Evolutionary conservation across 169 alveolate species (phyloP), one percentile per base, ranked within the genome.

Genomic region (Theileria parva): DNA sequence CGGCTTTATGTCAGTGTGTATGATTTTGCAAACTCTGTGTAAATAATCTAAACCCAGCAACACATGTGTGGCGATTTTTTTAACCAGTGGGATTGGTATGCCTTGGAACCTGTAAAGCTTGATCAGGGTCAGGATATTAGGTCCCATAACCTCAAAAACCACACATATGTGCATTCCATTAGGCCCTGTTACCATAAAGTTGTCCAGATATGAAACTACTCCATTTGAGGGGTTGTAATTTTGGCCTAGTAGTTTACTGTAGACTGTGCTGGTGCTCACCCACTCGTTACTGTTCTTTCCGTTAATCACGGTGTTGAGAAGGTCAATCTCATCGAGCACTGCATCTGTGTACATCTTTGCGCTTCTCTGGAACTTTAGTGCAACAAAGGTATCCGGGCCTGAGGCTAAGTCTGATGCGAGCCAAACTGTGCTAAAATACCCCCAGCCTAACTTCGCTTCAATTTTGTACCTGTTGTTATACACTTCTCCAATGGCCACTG

Each of bases 371-470:
- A 98, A 95, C 91, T 98, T 98, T 69, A 98, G 91, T 23, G 99
- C 99, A 67, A 97, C 99, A 85, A 93, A 97, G 19, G 93, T 92
- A 39, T 92, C 91, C 55, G 95, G 94, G 60, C 93, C 93, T 28
- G 87, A 84, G 71, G 85, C 69, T 57, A 89, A 81, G 86, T 97
- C 99, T 34, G 96, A 91, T n/a, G 99, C 98, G 39, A 98, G 94
- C 99, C 99, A 98, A 23, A 98, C 99, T 0, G 99, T 98, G 53
- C 99, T 95, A 92, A 98, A 98, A 85, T 97, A 99, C 9, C 99
- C 99, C 99, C 99, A 97, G 9, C 99, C 99, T 61, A 98, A 93
- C 88, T 98, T 98, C 77, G 98, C 95, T 84, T 97, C 97, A 37
- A 97, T 95, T 53, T 97, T 95, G 87, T 98, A 98, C 69, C 99